Base-by-base conservation (phyloP, 75 land plant genomes). In the Cupressus sempervirens region DNA sequence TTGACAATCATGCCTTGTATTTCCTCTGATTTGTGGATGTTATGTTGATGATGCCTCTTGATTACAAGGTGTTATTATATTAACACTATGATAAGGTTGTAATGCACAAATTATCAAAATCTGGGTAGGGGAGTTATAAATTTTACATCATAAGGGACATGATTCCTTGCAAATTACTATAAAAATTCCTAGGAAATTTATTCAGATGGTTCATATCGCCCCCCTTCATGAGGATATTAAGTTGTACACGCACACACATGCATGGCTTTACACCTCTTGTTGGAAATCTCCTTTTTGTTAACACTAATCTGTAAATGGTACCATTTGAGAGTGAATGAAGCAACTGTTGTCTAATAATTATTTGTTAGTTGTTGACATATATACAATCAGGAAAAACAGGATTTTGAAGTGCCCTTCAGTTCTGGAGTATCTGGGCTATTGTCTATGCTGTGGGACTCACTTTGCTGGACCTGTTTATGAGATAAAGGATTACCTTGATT, bases 391-490 rank as follows among this genome's bases (percentile, higher is more conserved):
- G 90, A 94, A 94, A 86, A 86, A 96, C 67, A 85, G 96, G 75
- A 85, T 98, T 86, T 84, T 88, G 54, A 84, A 84, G 20, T 76
- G 92, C 45, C 99, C 99, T 68, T 94, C 97, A 41, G 46, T 95
- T 46, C 41, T 95, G 77, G 92, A 93, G 77, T 98, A 94, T 70
- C 53, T 92, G 81, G 99, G 99, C 36, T 98, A 92, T 87, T 98
- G 99, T 80, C 94, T 98, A 73, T 93, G 94, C 84, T 96, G 97
- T 91, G 99, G 99, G 11, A 96, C 95, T 82, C 99, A 98, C 89
- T 91, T 98, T 86, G 99, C 99, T 80, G 99, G 99, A 38, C 99
- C 99, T n/a, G 99, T 98, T 23, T 98, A 91, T 91, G 99, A 98
- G 84, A 93, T 96, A 87, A 95, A 95, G 72, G 99, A 96, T 88